phyloP scores from a whole-genome alignment of 208 protist species.

The Trypanosoma rangeli region DNA sequence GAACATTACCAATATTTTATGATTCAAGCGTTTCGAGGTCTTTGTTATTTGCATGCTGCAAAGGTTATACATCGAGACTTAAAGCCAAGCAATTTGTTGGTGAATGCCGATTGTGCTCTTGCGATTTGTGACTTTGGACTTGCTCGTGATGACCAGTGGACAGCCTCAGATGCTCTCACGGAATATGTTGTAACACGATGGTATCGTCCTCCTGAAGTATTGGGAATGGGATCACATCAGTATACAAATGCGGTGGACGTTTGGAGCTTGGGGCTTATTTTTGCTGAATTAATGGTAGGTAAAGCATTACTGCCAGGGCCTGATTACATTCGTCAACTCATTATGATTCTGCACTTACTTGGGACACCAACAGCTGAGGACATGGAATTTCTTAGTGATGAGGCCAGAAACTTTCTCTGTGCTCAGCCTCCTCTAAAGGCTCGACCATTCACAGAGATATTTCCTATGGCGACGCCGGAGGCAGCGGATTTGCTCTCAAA shows the following conservation, averaged over 20 bases:
- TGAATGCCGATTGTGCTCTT: conserved; percentile 95
- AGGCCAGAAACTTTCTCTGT: conserved; percentile 70
- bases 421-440: conserved; percentile 51
- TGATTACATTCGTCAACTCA: conserved; percentile 87
- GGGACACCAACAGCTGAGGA: conserved; percentile 73
- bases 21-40: conserved; percentile 96
- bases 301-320: conserved; percentile 94
- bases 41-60: conserved; percentile 97
- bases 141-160: conserved; percentile 78
- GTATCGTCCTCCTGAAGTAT: conserved; percentile 99
- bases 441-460: conserved; percentile 76
- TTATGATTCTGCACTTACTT: conserved; percentile 82
- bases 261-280: conserved; percentile 97
- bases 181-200: conserved; percentile 98
- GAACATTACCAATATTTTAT: conserved; percentile 99
- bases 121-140: conserved; percentile 95
- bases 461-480: conserved; percentile 92
- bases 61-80: conserved; percentile 97
- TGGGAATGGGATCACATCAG: conserved; percentile 84
- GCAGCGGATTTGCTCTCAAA: conserved; percentile 93
- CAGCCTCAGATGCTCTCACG: conserved; percentile 76
- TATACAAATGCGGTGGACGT: conserved; percentile 97
- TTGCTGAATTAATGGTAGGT: conserved; percentile 98
- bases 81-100: conserved; percentile 95
- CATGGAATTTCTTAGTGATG: conserved; percentile 87